A percentile compares a stretch with the other conserved stretches of the same genome.
Evolutionary conservation across 2,329 filamentous ascomycete genomes (phyloP).

Genomic region (Biscogniauxia sp.): DNA sequence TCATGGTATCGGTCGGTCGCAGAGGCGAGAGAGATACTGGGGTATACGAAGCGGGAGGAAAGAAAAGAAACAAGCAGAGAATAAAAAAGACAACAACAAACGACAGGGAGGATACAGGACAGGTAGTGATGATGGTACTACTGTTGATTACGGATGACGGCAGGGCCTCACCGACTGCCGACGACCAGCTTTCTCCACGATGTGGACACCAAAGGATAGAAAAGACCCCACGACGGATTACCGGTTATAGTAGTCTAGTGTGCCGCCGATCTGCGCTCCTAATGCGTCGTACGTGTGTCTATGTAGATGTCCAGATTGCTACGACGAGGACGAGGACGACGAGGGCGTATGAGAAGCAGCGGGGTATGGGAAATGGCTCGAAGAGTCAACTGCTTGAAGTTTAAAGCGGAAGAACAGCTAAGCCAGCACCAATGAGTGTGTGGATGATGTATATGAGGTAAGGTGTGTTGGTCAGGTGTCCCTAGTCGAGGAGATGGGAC

Average conservation of each 20-base stretch:
- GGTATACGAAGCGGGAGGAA: too few species aligned
- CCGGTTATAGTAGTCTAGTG: neutral
- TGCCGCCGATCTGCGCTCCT: conserved; percentile 19
- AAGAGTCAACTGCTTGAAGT: neutral
- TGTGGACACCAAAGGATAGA: conserved; percentile 8
- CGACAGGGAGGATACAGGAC: too few species aligned
- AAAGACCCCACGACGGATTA: conserved; percentile 13
- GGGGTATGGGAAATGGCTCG: neutral
- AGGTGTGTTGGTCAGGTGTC: neutral
- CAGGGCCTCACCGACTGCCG: conserved; percentile 13
- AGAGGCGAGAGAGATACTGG: neutral
- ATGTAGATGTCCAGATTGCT: neutral
- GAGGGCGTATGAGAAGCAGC: neutral
- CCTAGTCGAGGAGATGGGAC: neutral
- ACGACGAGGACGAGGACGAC: neutral
- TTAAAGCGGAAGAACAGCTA: neutral
- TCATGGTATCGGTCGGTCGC: conserved; percentile 11
- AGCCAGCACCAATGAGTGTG: conserved; percentile 6
- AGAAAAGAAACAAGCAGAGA: neutral
- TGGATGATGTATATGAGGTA: conserved; percentile 14
- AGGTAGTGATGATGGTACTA: neutral
- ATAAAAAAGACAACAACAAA: neutral
- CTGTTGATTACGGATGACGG: conserved; percentile 4
- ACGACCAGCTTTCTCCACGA: conserved; percentile 14
- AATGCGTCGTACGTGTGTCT: neutral